A percentile compares a stretch with the other conserved stretches of the same genome.
phyloP scores from a whole-genome alignment of 192 early-diverging fungal genomes.

The Lobosporangium transversale region DNA sequence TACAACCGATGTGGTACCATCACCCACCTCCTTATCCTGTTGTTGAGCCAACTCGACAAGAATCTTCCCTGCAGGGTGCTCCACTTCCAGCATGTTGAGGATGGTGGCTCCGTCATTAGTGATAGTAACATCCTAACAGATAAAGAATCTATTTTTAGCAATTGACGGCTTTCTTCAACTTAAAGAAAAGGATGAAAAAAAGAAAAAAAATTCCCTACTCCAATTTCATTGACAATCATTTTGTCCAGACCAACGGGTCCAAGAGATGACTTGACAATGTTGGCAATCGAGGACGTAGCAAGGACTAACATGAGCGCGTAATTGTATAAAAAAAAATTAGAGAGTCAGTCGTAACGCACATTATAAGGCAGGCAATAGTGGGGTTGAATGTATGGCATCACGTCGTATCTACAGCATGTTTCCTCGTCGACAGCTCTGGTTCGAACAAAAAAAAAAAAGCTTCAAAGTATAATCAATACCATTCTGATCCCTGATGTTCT shows the following conservation, averaged over 20 bases:
- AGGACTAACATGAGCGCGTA: conserved; percentile 86
- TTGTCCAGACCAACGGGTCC: conserved; percentile 99
- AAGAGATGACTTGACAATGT: conserved; percentile 96
- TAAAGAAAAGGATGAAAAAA: background rate
- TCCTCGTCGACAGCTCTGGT: too few relatives aligned
- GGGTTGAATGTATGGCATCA: too few relatives aligned
- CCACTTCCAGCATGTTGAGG: conserved; percentile 95
- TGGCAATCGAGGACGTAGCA: conserved; percentile 94
- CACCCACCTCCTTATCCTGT: conserved; percentile 99
- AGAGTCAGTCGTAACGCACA: too few relatives aligned
- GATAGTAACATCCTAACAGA: conserved; percentile 92
- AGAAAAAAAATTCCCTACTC: conserved; percentile 68
- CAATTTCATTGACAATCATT: conserved; percentile 99
- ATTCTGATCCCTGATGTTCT: conserved; percentile 93
- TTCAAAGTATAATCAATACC: too few relatives aligned
- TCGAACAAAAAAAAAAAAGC: too few relatives aligned
- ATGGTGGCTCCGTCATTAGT: conserved; percentile 99
- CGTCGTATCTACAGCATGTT: too few relatives aligned
- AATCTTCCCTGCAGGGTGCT: conserved; percentile 97
- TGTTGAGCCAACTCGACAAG: conserved; percentile 98
- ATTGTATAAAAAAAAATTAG: too few relatives aligned
- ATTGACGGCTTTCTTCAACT: background rate
- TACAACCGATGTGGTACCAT: conserved; percentile 99
- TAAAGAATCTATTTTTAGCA: too few relatives aligned
- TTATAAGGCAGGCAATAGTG: too few relatives aligned